phyloP scores from a whole-genome alignment of 345 rosid species.

The Punica granatum region DNA sequence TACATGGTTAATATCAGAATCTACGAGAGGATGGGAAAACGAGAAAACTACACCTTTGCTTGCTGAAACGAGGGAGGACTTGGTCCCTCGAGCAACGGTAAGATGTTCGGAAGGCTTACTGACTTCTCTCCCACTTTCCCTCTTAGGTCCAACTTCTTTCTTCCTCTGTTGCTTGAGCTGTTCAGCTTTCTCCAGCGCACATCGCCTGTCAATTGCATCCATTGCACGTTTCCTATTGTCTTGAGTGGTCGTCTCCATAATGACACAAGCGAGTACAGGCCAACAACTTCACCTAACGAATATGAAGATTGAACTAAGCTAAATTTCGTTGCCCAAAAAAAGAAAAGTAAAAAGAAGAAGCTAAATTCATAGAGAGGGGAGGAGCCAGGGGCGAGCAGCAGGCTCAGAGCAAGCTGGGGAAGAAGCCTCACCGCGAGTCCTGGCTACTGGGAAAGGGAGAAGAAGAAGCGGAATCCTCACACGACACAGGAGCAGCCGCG shows the following conservation, averaged over 20 bases:
- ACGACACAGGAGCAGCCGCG: too few relatives aligned
- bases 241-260: background rate
- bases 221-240: constrained; percentile 7
- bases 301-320: too few relatives aligned
- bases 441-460: too few relatives aligned
- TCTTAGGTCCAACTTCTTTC: constrained; percentile 5
- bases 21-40: background rate
- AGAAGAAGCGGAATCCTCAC: too few relatives aligned
- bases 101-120: background rate
- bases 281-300: background rate
- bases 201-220: constrained; percentile 15
- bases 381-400: too few relatives aligned
- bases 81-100: background rate
- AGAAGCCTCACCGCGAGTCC: too few relatives aligned
- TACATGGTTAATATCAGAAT: background rate
- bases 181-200: constrained; percentile 14
- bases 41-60: background rate
- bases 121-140: background rate
- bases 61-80: background rate
- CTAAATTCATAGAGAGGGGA: too few relatives aligned
- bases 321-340: too few relatives aligned
- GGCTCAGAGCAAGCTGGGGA: too few relatives aligned
- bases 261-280: background rate
- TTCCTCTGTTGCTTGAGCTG: constrained; percentile 5
- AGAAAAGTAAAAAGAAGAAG: too few relatives aligned